Evolutionary conservation across 768 basidiomycete species (phyloP).

Genomic region (Lactarius quietus): DNA sequence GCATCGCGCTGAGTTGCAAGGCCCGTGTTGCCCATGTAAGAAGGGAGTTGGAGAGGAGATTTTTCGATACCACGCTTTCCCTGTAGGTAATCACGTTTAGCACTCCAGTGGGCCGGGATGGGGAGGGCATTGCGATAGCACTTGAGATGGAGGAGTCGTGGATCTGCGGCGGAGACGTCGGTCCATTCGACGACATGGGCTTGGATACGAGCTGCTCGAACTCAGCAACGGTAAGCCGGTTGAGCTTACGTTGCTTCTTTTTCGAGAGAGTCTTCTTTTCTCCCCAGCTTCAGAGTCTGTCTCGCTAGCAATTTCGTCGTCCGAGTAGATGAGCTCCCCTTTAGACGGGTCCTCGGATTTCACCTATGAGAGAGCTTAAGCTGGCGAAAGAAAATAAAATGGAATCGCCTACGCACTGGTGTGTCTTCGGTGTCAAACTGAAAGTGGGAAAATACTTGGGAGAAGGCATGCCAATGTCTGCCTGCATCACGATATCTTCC

Average conservation of each 20-base stretch:
- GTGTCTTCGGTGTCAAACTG: constrained; percentile 61
- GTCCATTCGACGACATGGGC: constrained; percentile 99
- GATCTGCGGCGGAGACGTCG: constrained; percentile 93
- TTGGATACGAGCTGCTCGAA: constrained; percentile 96
- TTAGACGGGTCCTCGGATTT: constrained; percentile 50
- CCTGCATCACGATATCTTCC: too few relatives aligned
- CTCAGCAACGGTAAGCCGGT: constrained; percentile 89
- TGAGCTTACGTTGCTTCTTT: constrained; percentile 90
- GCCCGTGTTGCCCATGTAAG: constrained; percentile 97
- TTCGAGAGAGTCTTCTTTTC: constrained; percentile 85
- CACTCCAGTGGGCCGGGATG: constrained; percentile 95
- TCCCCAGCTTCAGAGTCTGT: constrained; percentile 60
- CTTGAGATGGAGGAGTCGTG: constrained; percentile 89
- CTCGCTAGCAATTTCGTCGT: constrained; percentile 91
- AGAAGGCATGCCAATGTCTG: too few relatives aligned
- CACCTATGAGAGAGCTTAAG: constrained; percentile 11
- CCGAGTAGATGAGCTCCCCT: constrained; percentile 95
- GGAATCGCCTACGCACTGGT: constrained; percentile 47
- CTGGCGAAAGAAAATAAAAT: not conserved
- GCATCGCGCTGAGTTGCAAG: constrained; percentile 99
- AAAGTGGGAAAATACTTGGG: constrained; percentile 91
- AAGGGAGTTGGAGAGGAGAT: constrained; percentile 91
- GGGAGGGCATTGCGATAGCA: constrained; percentile 92
- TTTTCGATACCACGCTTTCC: constrained; percentile 99
- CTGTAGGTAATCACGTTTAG: constrained; percentile 97